phyloP scores from a whole-genome alignment of 1,284 basidiomycete species.

The Golubevia pallescens region DNA sequence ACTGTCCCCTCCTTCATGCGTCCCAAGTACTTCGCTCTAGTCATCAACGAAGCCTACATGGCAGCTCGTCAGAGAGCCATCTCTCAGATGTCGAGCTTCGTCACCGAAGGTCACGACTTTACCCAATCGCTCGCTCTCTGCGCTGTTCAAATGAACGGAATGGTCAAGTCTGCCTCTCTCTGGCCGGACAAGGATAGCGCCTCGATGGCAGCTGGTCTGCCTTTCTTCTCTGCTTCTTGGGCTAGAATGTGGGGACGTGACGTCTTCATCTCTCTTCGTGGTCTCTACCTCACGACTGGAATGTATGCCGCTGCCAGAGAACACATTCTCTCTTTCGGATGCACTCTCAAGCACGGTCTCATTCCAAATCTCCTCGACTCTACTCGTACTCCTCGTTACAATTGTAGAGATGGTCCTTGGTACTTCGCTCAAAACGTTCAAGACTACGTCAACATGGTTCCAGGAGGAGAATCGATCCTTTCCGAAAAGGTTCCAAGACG shows the following conservation, averaged over 20 bases:
- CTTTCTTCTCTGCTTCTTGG: conserved; percentile 54
- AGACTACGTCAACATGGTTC: conserved; percentile 84
- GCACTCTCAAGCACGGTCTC: conserved; percentile 50
- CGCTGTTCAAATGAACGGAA: conserved; percentile 53
- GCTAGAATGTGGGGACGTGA: conserved; percentile 53
- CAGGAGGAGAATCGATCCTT: conserved; percentile 81
- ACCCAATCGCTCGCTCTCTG: conserved; percentile 43
- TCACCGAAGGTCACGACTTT: conserved; percentile 47
- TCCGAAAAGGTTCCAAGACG: conserved; percentile 82
- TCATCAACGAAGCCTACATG: conserved; percentile 40
- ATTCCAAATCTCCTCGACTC: conserved; percentile 56
- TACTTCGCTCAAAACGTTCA: conserved; percentile 99
- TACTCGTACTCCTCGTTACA: conserved; percentile 69
- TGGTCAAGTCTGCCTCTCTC: conserved; percentile 48
- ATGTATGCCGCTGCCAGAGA: conserved; percentile 40
- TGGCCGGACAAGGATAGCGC: conserved; percentile 50
- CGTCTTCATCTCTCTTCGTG: conserved; percentile 54
- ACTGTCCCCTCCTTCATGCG: conserved; percentile 49
- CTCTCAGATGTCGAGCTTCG: conserved; percentile 39
- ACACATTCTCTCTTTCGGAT: conserved; percentile 51
- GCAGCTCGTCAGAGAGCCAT: conserved; percentile 39
- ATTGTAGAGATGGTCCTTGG: conserved; percentile 91
- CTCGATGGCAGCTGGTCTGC: conserved; percentile 54
- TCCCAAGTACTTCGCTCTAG: conserved; percentile 55
- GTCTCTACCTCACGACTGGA: conserved; percentile 52